Evolutionary conservation across 31 red algal genomes (phyloP).

Genomic region (Asparagopsis taxiformis): DNA sequence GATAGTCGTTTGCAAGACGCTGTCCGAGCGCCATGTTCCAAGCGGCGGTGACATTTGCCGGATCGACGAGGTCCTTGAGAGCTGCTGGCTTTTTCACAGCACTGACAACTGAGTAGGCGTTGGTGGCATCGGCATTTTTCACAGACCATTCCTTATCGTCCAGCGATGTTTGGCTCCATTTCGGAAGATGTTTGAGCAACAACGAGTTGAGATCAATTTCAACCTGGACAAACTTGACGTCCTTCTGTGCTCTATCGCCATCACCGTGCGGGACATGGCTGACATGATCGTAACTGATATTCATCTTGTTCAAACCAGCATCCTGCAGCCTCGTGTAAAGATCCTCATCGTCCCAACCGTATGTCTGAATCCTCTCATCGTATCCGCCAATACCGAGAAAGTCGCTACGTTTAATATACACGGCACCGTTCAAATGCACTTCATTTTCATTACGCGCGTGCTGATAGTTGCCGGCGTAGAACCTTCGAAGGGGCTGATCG

Average conservation of each 20-base stretch:
- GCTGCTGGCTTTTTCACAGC: slow-evolving; percentile 36
- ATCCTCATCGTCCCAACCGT: slow-evolving; percentile 91
- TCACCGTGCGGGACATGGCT: slow-evolving; percentile 73
- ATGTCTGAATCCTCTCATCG: slow-evolving; percentile 92
- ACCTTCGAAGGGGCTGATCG: too few species aligned
- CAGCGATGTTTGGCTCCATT: slow-evolving; percentile 18
- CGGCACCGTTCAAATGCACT: slow-evolving; percentile 83
- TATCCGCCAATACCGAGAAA: slow-evolving; percentile 74
- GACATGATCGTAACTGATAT: slow-evolving; percentile 63
- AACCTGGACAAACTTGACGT: slow-evolving; percentile 73
- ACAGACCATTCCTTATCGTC: slow-evolving; percentile 18
- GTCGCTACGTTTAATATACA: slow-evolving; percentile 35
- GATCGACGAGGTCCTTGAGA: slow-evolving; percentile 26
- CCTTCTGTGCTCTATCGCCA: slow-evolving; percentile 50
- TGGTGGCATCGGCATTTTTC: slow-evolving; percentile 12
- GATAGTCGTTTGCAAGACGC: slow-evolving; percentile 69
- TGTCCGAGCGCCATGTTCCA: slow-evolving; percentile 71
- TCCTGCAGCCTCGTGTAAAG: slow-evolving; percentile 54
- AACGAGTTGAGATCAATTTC: slow-evolving; percentile 77
- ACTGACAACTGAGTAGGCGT: slow-evolving; percentile 31
- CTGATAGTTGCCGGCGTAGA: slow-evolving; percentile 70
- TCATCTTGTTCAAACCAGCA: slow-evolving; percentile 30
- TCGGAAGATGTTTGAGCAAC: slow-evolving; percentile 58
- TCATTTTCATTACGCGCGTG: slow-evolving; percentile 83
- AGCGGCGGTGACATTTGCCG: slow-evolving; percentile 20